Evolutionary conservation across 345 rosid species (phyloP).

Genomic region (Sonneratia alba): DNA sequence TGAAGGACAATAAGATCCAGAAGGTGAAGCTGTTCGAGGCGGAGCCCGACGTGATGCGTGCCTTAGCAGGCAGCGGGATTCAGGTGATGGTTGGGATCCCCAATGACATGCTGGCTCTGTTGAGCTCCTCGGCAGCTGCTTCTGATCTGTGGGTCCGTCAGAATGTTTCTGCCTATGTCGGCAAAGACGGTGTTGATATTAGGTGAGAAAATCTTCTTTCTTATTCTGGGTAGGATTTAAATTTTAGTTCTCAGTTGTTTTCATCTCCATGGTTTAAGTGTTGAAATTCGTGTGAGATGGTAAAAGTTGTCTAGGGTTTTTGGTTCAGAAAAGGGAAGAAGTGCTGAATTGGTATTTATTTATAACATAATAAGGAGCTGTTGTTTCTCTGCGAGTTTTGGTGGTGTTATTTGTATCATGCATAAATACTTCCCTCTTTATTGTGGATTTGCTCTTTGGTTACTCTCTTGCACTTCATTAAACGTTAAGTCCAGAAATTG

Average conservation of each 20-base stretch:
- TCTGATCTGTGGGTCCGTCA: slow-evolving; percentile 75
- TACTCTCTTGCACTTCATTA: neutral
- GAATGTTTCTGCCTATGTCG: slow-evolving; percentile 62
- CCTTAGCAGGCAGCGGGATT: slow-evolving; percentile 72
- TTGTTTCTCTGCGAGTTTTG: neutral
- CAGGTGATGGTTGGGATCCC: slow-evolving; percentile 87
- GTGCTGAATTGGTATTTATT: neutral
- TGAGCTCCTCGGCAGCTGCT: slow-evolving; percentile 43
- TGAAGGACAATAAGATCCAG: slow-evolving; percentile 57
- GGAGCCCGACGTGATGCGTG: slow-evolving; percentile 46
- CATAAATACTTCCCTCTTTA: too few species aligned
- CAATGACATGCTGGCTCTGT: slow-evolving; percentile 55
- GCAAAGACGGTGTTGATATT: slow-evolving; percentile 73
- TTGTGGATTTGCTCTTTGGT: too few species aligned
- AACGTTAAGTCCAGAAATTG: neutral
- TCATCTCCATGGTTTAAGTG: slow-evolving; percentile 2
- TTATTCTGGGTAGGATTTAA: neutral
- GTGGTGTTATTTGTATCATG: neutral
- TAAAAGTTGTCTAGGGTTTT: neutral
- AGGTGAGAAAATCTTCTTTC: slow-evolving; percentile 32
- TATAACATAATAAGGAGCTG: neutral
- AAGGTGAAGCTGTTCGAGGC: slow-evolving; percentile 88
- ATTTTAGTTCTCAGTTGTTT: neutral
- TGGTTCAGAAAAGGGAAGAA: neutral
- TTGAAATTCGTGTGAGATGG: neutral